Evolutionary conservation across 2,329 filamentous ascomycete genomes (phyloP).

Genomic region (Fusarium sp.): DNA sequence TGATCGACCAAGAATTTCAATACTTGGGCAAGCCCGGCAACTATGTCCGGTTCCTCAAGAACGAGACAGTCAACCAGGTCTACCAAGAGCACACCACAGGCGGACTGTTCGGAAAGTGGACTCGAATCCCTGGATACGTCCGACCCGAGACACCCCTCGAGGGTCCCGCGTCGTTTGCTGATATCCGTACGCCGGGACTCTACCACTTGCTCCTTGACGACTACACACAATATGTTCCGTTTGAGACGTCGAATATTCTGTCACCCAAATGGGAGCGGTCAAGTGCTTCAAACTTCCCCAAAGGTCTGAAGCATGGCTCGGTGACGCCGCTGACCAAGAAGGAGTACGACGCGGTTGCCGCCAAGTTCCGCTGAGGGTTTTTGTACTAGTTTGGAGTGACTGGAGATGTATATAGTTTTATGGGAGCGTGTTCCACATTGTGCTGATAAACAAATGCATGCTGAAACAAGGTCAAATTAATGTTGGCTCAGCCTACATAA

Average conservation of each 20-base stretch:
- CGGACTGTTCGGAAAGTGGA: constrained; percentile 66
- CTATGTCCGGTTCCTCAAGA: constrained; percentile 67
- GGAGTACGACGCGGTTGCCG: constrained; percentile 56
- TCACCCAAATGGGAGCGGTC: constrained; percentile 51
- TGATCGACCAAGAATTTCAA: constrained; percentile 67
- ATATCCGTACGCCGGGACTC: constrained; percentile 53
- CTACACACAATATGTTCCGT: constrained; percentile 62
- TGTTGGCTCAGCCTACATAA: too few species aligned
- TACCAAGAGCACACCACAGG: constrained; percentile 62
- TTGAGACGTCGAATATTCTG: constrained; percentile 58
- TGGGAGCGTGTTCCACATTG: too few species aligned
- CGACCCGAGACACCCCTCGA: constrained; percentile 51
- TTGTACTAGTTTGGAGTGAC: too few species aligned
- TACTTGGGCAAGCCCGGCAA: constrained; percentile 57
- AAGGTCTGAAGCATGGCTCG: constrained; percentile 64
- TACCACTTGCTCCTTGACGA: constrained; percentile 63
- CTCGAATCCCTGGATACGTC: constrained; percentile 56
- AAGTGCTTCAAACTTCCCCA: constrained; percentile 57
- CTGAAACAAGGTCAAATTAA: too few species aligned
- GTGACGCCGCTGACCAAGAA: constrained; percentile 61
- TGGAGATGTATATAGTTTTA: too few species aligned
- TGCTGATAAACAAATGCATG: too few species aligned
- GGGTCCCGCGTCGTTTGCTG: constrained; percentile 57
- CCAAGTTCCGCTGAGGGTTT: constrained; percentile 22
- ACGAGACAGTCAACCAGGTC: constrained; percentile 64